These are phyloP conservation scores for Termitomyces sp. DNA, from an alignment of 768 basidiomycete genomes.

Conservation along the genomic window DNA sequence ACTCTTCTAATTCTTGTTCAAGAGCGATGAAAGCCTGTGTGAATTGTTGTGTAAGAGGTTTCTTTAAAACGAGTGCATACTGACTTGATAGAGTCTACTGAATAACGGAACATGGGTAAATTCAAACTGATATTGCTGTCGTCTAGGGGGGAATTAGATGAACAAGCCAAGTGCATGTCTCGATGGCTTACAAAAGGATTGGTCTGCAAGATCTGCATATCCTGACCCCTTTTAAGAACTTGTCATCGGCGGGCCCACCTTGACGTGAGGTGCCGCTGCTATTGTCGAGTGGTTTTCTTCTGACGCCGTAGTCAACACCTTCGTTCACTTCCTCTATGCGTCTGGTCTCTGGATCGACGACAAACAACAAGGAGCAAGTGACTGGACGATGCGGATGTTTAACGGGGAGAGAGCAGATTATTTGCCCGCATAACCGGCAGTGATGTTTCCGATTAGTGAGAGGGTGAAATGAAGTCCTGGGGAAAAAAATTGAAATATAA, in stretches of 20 bases:
- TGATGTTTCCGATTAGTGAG: conserved; percentile 95
- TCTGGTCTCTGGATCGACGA: conserved; percentile 76
- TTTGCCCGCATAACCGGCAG: conserved; percentile 88
- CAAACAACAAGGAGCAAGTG: conserved; percentile 76
- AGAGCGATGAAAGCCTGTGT: conserved; percentile 60
- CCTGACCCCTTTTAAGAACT: conserved; percentile 84
- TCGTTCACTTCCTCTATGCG: conserved; percentile 81
- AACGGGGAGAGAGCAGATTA: conserved; percentile 84
- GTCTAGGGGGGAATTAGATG: conserved; percentile 35
- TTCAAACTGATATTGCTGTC: conserved; percentile 75
- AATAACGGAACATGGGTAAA: conserved; percentile 52
- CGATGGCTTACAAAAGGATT: conserved; percentile 59
- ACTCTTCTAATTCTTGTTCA: conserved; percentile 87
- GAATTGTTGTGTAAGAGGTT: not conserved
- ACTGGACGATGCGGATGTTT: conserved; percentile 63
- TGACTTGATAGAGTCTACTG: conserved; percentile 65
- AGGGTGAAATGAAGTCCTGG: conserved; percentile 72
- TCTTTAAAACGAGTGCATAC: conserved; percentile 1
- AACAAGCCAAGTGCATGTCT: not conserved
- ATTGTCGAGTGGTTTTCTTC: conserved; percentile 33
- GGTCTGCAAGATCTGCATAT: conserved; percentile 83
- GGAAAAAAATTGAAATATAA: not conserved
- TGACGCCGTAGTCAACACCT: conserved; percentile 80
- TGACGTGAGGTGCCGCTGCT: conserved; percentile 25
- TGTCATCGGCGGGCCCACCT: conserved; percentile 56